Evolutionary conservation across 2,329 filamentous ascomycete species (phyloP).

Genomic region (Diaporthe helianthi): DNA sequence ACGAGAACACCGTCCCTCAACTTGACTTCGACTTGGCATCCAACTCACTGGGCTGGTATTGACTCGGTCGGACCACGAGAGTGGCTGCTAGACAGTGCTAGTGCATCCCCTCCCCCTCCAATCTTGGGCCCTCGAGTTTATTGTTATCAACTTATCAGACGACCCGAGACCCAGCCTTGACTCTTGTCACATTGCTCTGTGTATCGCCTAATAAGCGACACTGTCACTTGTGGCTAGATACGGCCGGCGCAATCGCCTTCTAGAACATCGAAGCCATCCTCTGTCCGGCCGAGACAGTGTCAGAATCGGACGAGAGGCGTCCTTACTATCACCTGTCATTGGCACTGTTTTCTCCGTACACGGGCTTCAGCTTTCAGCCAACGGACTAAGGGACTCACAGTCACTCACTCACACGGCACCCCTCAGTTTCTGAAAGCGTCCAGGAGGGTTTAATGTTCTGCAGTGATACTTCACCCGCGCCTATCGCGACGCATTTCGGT

Average conservation of each 20-base stretch:
- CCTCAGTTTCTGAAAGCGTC: neutral
- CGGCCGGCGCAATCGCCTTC: neutral
- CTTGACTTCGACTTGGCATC: neutral
- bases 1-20: neutral
- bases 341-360: neutral
- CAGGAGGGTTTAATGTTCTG: neutral
- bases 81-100: neutral
- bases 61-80: neutral
- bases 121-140: neutral
- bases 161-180: neutral
- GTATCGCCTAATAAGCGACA: neutral
- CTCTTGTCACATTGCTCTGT: neutral
- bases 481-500: neutral
- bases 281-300: conserved; percentile 9
- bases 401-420: neutral
- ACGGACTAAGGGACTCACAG: too few relatives aligned
- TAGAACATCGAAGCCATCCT: conserved; percentile 10
- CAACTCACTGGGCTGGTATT: neutral
- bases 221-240: conserved; percentile 1
- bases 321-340: conserved; percentile 1
- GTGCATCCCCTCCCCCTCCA: neutral
- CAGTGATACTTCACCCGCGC: neutral
- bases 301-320: conserved; percentile 17
- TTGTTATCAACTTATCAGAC: too few relatives aligned
- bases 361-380: conserved; percentile 9